A percentile compares a stretch with the other conserved stretches of the same genome.
Conservation (phyloP, 306 rosid species). For the Delonix regia region DNA sequence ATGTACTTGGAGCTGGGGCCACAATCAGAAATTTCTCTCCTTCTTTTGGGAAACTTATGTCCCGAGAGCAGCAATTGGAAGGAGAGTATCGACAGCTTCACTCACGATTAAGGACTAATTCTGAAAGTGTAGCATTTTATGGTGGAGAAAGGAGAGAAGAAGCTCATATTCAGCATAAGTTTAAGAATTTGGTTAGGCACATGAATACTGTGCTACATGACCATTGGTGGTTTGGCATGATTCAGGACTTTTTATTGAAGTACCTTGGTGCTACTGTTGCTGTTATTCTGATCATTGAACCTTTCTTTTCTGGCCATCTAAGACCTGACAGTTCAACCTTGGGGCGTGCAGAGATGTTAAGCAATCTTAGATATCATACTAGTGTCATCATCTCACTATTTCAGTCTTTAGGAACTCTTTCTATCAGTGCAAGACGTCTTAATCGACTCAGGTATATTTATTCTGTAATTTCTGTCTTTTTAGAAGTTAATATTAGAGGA, state of each 20-base stretch:
- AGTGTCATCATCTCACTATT: conserved; percentile 93
- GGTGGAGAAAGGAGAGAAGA: conserved; percentile 96
- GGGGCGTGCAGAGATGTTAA: conserved; percentile 99
- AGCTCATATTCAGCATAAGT: conserved; percentile 82
- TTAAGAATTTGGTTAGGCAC: conserved; percentile 67
- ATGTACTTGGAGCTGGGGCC: conserved; percentile 88
- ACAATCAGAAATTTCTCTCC: conserved; percentile 87
- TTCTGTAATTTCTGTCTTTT: conserved; percentile 4
- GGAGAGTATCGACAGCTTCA: conserved; percentile 98
- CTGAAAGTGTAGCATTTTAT: conserved; percentile 97
- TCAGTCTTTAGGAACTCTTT: conserved; percentile 95
- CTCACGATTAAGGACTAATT: conserved; percentile 92
- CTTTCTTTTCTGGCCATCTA: conserved; percentile 92
- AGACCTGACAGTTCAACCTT: conserved; percentile 94
- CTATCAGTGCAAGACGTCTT: conserved; percentile 89
- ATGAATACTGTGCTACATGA: conserved; percentile 75
- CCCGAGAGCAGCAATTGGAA: conserved; percentile 92
- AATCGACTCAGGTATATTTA: conserved; percentile 88
- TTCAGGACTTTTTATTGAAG: conserved; percentile 91
- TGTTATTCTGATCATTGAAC: conserved; percentile 92
- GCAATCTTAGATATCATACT: conserved; percentile 98
- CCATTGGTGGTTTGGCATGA: conserved; percentile 99
- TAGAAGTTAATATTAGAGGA: conserved; percentile 32
- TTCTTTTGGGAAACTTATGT: conserved; percentile 93
- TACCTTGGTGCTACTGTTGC: conserved; percentile 99